phyloP scores from a whole-genome alignment of 192 early-diverging fungal genomes.

The Obelidium mucronatum region DNA sequence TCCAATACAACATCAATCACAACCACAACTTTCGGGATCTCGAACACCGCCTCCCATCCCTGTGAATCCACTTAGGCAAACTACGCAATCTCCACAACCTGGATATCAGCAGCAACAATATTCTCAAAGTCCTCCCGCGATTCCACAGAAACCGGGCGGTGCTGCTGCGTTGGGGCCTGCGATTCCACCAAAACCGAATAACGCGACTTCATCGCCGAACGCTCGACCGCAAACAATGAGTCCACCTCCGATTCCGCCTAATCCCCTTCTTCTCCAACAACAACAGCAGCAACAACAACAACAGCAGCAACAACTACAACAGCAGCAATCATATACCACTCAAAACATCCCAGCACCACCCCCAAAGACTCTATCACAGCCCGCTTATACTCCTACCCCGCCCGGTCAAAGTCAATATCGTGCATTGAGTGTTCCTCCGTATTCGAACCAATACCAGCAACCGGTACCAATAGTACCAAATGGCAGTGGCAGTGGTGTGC shows the following conservation, averaged over 20 bases:
- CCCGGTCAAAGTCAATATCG: not conserved
- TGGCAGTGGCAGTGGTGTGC: no score
- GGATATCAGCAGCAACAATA: not conserved
- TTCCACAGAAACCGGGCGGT: constrained; percentile 1
- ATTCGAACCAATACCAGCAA: not conserved
- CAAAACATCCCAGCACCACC: not conserved
- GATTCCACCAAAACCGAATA: constrained; percentile 13
- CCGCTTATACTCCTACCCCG: not conserved
- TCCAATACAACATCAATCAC: constrained; percentile 39
- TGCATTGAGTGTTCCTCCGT: not conserved
- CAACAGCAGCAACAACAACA: no score
- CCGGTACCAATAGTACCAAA: not conserved
- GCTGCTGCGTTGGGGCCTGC: not conserved
- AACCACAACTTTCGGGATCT: constrained; percentile 35
- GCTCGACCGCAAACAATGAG: not conserved
- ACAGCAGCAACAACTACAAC: no score
- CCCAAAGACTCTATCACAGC: not conserved
- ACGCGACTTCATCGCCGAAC: not conserved
- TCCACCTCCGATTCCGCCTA: constrained; percentile 21
- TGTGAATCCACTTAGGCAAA: constrained; percentile 17
- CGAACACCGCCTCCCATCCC: constrained; percentile 45
- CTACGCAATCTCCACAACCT: not conserved
- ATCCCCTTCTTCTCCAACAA: constrained; percentile 1
- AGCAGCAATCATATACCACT: no score
- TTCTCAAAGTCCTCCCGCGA: constrained; percentile 1